Percentiles rank a stretch among this genome's conserved stretches.
phyloP scores from a whole-genome alignment of 768 basidiomycete species.

The Hemileccinum impolitum region DNA sequence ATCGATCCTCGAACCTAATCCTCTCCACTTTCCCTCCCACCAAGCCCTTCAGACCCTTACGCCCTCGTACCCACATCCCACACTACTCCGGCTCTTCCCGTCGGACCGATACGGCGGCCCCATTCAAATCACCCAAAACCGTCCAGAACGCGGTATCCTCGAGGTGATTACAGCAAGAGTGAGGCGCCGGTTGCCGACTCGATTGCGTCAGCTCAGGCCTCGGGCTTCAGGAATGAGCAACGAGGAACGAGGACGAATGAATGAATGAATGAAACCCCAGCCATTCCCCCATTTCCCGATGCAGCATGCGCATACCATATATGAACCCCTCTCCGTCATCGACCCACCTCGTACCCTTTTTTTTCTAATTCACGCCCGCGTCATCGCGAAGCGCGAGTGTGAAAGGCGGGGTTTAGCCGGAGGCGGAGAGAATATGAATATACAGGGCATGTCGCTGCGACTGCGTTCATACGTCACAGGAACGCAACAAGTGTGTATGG shows the following conservation, averaged over 20 bases:
- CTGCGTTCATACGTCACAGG: slow-evolving; percentile 29
- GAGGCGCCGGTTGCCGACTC: not conserved
- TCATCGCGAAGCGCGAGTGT: not conserved
- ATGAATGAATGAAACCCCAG: no score
- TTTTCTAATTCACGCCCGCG: no score
- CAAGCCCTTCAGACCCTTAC: no score
- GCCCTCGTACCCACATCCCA: slow-evolving; percentile 2
- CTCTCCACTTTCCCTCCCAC: not conserved
- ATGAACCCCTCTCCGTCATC: no score
- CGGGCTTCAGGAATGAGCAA: no score
- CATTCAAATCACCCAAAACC: not conserved
- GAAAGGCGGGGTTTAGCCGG: slow-evolving; percentile 30
- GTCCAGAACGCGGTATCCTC: slow-evolving; percentile 24
- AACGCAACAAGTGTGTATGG: slow-evolving; percentile 8
- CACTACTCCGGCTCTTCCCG: slow-evolving; percentile 1
- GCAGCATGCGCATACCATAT: no score
- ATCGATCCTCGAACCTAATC: not conserved
- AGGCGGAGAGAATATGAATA: slow-evolving; percentile 22
- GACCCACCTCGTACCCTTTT: no score
- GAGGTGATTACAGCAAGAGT: slow-evolving; percentile 27
- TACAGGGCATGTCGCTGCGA: no score
- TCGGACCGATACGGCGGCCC: not conserved
- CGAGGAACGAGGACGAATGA: no score
- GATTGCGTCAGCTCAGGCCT: not conserved
- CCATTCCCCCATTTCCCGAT: no score